Percentiles rank a stretch among this genome's conserved stretches.
Conservation (phyloP, 495 filamentous ascomycete genomes). For the Schizothecium vesticola region DNA sequence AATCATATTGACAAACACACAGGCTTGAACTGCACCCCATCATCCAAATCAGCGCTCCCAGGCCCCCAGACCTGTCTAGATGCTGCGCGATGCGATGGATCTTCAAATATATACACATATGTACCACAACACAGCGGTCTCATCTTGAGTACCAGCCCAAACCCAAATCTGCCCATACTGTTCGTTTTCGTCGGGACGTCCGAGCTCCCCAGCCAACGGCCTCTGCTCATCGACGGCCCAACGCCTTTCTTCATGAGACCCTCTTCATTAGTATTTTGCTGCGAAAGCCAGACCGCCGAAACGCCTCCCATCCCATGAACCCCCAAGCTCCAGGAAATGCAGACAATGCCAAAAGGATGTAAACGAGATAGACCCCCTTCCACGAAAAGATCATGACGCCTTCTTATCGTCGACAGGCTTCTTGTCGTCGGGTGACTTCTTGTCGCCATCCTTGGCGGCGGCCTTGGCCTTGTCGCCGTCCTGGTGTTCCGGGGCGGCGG, state of each 20-base stretch:
- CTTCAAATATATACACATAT: not conserved
- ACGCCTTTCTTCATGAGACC: not conserved
- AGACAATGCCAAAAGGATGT: constrained; percentile 9
- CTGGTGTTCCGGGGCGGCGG: not conserved
- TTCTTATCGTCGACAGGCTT: constrained; percentile 3
- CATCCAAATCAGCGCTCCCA: not conserved
- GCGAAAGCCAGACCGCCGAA: not conserved
- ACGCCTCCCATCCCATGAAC: not conserved
- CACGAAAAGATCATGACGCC: constrained; percentile 5
- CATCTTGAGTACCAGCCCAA: not conserved
- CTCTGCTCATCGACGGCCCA: not conserved
- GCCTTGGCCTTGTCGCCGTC: constrained; percentile 7
- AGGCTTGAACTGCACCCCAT: not conserved
- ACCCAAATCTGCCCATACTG: not conserved
- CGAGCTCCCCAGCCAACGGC: not conserved
- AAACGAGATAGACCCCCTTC: constrained; percentile 1
- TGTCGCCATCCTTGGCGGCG: constrained; percentile 7
- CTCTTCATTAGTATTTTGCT: not conserved
- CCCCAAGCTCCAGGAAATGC: not conserved
- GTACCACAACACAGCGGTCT: not conserved
- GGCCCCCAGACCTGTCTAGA: not conserved
- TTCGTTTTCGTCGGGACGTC: not conserved
- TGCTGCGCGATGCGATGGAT: not conserved
- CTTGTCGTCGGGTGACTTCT: not conserved
- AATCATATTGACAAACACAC: not conserved